phyloP scores from a whole-genome alignment of 441 rosid genomes.

The Jatropha podagrica region DNA sequence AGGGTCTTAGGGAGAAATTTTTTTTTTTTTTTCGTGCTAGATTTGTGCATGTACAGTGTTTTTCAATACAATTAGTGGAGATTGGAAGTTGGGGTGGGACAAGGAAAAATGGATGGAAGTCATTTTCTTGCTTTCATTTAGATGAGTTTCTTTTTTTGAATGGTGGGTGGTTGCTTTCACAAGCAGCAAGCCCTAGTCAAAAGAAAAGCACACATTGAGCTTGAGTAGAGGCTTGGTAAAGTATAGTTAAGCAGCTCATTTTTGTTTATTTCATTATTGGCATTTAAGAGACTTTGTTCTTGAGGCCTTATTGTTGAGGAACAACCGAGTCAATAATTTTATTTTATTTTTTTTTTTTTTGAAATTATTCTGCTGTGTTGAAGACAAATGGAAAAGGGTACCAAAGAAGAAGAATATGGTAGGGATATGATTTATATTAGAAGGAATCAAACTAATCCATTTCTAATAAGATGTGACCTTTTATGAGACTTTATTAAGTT shows the following conservation, averaged over 20 bases:
- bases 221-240: conserved; percentile 53
- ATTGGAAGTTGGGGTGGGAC: background rate
- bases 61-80: background rate
- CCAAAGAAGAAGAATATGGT: background rate
- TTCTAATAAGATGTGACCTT: background rate
- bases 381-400: conserved; percentile 2
- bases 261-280: background rate
- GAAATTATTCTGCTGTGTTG: background rate
- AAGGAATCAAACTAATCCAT: background rate
- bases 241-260: conserved; percentile 12
- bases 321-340: background rate
- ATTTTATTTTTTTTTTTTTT: background rate
- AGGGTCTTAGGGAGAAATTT: background rate
- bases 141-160: conserved; percentile 17
- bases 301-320: background rate
- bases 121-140: conserved; percentile 26
- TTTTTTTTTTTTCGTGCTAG: background rate
- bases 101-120: conserved; percentile 23
- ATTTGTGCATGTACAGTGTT: background rate
- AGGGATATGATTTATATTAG: background rate
- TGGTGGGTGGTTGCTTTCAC: conserved; percentile 39
- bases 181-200: conserved; percentile 36
- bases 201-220: conserved; percentile 8
- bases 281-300: background rate
- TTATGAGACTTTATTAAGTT: background rate